These are phyloP conservation scores for Arthrobotrys musiformis DNA, from an alignment of 2,329 filamentous ascomycete genomes.

Conservation along the genomic window DNA sequence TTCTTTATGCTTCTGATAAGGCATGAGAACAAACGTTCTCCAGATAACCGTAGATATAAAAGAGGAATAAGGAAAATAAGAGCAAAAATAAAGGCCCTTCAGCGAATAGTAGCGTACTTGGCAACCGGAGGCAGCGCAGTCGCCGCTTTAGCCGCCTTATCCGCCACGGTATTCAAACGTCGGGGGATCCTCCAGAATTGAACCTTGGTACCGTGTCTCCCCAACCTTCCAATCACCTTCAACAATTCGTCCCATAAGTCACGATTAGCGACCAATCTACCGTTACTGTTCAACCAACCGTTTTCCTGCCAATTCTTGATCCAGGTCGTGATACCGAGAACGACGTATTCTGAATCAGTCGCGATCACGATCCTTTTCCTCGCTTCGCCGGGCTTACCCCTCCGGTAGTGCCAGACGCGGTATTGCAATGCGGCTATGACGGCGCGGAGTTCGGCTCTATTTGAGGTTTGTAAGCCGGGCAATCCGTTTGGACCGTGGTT, in stretches of 20 bases:
- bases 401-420: constrained; percentile 65
- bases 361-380: constrained; percentile 66
- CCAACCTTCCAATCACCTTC: constrained; percentile 60
- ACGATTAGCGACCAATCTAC: constrained; percentile 65
- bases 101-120: neutral
- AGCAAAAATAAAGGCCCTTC: too few relatives aligned
- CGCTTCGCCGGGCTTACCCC: constrained; percentile 64
- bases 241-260: constrained; percentile 69
- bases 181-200: constrained; percentile 67
- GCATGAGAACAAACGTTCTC: neutral
- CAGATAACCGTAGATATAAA: too few relatives aligned
- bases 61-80: neutral
- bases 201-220: constrained; percentile 61
- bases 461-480: constrained; percentile 64
- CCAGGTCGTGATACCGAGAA: constrained; percentile 65
- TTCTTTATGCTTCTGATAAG: neutral
- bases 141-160: constrained; percentile 63
- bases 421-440: constrained; percentile 67
- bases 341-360: constrained; percentile 68
- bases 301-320: constrained; percentile 64
- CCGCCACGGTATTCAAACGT: constrained; percentile 64
- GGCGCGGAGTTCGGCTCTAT: constrained; percentile 70
- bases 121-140: constrained; percentile 30
- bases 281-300: constrained; percentile 64
- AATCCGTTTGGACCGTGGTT: constrained; percentile 64